Conservation (phyloP, 108 stramenopile genomes). For the Pseudonitzschia multiseries region DNA sequence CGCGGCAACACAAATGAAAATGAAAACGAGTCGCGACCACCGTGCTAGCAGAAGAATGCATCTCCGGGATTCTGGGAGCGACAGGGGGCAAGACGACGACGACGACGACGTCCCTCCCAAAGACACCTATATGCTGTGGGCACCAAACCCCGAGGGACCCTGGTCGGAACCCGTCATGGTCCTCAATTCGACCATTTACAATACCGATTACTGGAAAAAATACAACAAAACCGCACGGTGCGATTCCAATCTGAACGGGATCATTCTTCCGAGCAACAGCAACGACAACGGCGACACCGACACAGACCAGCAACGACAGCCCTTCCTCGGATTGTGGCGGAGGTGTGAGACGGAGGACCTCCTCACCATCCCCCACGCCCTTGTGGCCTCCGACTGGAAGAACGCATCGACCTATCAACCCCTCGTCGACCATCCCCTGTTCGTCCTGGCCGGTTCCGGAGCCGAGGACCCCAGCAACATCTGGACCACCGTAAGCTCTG, state of each 20-base stretch:
- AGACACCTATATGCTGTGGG: conserved; percentile 38
- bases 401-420: conserved; percentile 27
- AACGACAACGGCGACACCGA: neutral
- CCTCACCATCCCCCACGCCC: conserved; percentile 26
- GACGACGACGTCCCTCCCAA: conserved; percentile 21
- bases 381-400: conserved; percentile 25
- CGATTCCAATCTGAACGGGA: conserved; percentile 34
- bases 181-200: conserved; percentile 33
- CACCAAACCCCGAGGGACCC: conserved; percentile 27
- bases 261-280: conserved; percentile 6
- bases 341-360: conserved; percentile 26
- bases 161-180: conserved; percentile 35
- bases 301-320: neutral
- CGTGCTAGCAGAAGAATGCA: too few species aligned
- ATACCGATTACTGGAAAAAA: conserved; percentile 32
- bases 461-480: conserved; percentile 42
- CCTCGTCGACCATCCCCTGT: conserved; percentile 8
- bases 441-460: conserved; percentile 30
- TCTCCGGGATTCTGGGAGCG: neutral
- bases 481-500: conserved; percentile 21
- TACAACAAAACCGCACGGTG: conserved; percentile 25
- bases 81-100: neutral
- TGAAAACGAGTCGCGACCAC: too few species aligned
- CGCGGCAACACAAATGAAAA: too few species aligned
- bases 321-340: conserved; percentile 25